Evolutionary conservation across 2,329 filamentous ascomycete genomes (phyloP).

Genomic region (Hysterium pulicare): DNA sequence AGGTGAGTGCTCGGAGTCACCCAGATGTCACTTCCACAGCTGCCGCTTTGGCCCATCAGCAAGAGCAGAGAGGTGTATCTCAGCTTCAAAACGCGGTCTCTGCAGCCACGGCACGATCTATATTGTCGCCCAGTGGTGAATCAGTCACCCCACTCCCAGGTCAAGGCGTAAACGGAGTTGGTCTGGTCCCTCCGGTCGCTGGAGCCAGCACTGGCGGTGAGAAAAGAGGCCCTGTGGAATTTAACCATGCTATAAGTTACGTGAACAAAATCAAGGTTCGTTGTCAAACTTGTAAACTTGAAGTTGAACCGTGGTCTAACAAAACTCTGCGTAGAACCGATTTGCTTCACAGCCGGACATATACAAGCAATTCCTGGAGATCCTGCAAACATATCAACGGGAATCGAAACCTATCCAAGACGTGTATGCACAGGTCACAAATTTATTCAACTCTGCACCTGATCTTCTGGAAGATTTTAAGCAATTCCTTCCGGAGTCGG

Average conservation of each 20-base stretch:
- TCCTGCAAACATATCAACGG: slow-evolving; percentile 94
- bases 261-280: slow-evolving; percentile 99
- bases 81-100: slow-evolving; percentile 65
- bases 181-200: slow-evolving; percentile 55
- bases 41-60: slow-evolving; percentile 53
- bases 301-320: neutral
- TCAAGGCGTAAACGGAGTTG: slow-evolving; percentile 60
- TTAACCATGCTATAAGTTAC: slow-evolving; percentile 98
- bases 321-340: slow-evolving; percentile 64
- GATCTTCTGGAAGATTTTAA: slow-evolving; percentile 98
- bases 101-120: slow-evolving; percentile 52
- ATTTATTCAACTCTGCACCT: slow-evolving; percentile 86
- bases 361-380: slow-evolving; percentile 98
- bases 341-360: slow-evolving; percentile 97
- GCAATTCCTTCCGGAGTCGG: slow-evolving; percentile 92
- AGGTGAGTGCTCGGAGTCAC: slow-evolving; percentile 34
- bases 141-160: slow-evolving; percentile 50
- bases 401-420: slow-evolving; percentile 98
- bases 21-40: slow-evolving; percentile 38
- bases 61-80: slow-evolving; percentile 64
- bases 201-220: slow-evolving; percentile 57
- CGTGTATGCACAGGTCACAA: slow-evolving; percentile 95
- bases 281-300: neutral
- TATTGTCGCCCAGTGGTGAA: slow-evolving; percentile 50
- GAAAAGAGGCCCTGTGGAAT: slow-evolving; percentile 91